A percentile compares a stretch with the other conserved stretches of the same genome.
Evolutionary conservation across 148 eudicot species (phyloP).

Genomic region (Camellia sinensis): DNA sequence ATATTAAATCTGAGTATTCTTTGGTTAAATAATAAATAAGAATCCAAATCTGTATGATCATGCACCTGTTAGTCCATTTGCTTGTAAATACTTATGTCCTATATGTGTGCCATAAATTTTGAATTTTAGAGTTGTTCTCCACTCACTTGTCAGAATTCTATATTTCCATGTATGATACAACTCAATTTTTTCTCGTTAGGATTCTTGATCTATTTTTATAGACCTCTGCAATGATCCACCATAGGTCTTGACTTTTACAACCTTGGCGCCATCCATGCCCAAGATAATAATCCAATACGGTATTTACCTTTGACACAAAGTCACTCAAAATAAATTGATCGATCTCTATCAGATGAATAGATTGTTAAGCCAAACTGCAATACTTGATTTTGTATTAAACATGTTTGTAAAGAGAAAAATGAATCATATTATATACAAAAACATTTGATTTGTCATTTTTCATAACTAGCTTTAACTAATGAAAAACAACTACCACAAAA

Average conservation of each 20-base stretch:
- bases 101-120: background rate
- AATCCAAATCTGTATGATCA: no score
- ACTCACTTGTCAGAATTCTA: background rate
- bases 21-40: no score
- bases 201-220: no score
- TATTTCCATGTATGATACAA: background rate
- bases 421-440: background rate
- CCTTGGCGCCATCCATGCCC: background rate
- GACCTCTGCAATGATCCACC: no score
- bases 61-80: no score
- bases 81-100: background rate
- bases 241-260: no score
- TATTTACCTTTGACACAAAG: background rate
- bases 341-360: background rate
- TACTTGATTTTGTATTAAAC: background rate
- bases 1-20: no score
- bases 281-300: background rate
- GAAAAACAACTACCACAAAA: background rate
- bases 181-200: background rate
- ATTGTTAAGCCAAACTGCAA: background rate
- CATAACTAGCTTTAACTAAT: background rate
- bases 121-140: background rate
- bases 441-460: conserved; percentile 7
- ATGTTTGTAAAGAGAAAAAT: background rate
- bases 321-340: background rate